Evolutionary conservation across 495 filamentous ascomycete genomes (phyloP), one percentile per base, ranked within the genome.

Genomic region (Aspergillus panamensis): DNA sequence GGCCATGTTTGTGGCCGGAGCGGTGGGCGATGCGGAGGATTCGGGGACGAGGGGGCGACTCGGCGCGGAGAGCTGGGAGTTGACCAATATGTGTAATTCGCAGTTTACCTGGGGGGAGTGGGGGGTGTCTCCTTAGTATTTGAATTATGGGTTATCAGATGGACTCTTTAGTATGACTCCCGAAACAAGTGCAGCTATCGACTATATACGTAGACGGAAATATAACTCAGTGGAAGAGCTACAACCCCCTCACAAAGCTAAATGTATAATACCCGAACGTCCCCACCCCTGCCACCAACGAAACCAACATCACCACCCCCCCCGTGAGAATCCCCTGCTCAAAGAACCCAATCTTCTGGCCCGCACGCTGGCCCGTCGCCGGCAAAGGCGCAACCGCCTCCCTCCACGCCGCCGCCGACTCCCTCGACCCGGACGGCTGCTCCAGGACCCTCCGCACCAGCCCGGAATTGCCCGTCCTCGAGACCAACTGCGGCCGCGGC

Each of bases 71-170:
- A 78, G 75, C 55, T 86, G 83, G 83, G 84, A 87, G 69, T 66
- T 86, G 68, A 78, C 74, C 20, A 84, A 86, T 63, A 85, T 85
- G 83, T 85, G 82, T 63, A 86, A 85, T 66, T 77, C 73, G 56
- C 81, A 85, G 66, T 84, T 80, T 67, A 83, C 77, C 39, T 71
- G 81, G 3, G 75, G 70, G 2, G 21, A 39, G 9, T 73, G 70
- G 70, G 5, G 25, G 25, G 25, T n/a, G n/a, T n/a, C n/a, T n/a
- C n/a, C n/a, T n/a, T n/a, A n/a, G n/a, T n/a, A n/a, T n/a, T n/a
- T n/a, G n/a, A n/a, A n/a, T n/a, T n/a, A n/a, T n/a, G n/a, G n/a
- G n/a, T n/a, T n/a, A n/a, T n/a, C n/a, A n/a, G n/a, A n/a, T n/a
- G n/a, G n/a, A n/a, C n/a, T n/a, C n/a, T n/a, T n/a, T n/a, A n/a